Evolutionary conservation across 2,329 filamentous ascomycete species (phyloP).

Genomic region (Tolypocladium album): DNA sequence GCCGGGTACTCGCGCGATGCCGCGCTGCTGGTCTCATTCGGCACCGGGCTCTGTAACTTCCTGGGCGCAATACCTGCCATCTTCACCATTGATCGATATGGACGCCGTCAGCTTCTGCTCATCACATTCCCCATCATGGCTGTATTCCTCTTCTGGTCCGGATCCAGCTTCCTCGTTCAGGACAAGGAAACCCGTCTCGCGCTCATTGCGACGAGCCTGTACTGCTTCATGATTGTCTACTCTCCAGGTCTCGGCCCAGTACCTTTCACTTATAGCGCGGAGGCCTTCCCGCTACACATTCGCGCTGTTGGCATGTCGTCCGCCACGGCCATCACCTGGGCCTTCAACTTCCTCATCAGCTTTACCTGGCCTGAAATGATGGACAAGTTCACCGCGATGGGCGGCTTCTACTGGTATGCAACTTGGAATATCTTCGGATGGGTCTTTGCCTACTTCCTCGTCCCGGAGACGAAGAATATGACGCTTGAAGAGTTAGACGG

Average conservation of each 20-base stretch:
- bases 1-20: slow-evolving; percentile 28
- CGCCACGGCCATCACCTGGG: slow-evolving; percentile 28
- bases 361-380: slow-evolving; percentile 19
- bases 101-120: slow-evolving; percentile 42
- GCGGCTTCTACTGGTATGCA: slow-evolving; percentile 28
- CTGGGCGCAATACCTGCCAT: slow-evolving; percentile 47
- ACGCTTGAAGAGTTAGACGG: slow-evolving; percentile 23
- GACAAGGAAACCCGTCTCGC: slow-evolving; percentile 13
- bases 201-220: slow-evolving; percentile 25
- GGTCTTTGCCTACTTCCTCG: slow-evolving; percentile 20
- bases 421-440: slow-evolving; percentile 23
- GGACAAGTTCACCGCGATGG: slow-evolving; percentile 14
- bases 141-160: slow-evolving; percentile 41
- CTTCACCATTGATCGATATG: slow-evolving; percentile 49
- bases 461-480: slow-evolving; percentile 23
- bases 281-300: slow-evolving; percentile 46
- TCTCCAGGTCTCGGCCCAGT: slow-evolving; percentile 45
- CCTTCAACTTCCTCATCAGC: slow-evolving; percentile 27
- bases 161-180: slow-evolving; percentile 35
- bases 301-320: slow-evolving; percentile 44
- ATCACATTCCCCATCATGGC: slow-evolving; percentile 50
- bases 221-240: slow-evolving; percentile 29
- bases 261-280: slow-evolving; percentile 49
- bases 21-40: slow-evolving; percentile 43
- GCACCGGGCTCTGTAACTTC: slow-evolving; percentile 47